Base-by-base conservation (phyloP, 305 asterid genomes). In the Solanum chacoense region DNA sequence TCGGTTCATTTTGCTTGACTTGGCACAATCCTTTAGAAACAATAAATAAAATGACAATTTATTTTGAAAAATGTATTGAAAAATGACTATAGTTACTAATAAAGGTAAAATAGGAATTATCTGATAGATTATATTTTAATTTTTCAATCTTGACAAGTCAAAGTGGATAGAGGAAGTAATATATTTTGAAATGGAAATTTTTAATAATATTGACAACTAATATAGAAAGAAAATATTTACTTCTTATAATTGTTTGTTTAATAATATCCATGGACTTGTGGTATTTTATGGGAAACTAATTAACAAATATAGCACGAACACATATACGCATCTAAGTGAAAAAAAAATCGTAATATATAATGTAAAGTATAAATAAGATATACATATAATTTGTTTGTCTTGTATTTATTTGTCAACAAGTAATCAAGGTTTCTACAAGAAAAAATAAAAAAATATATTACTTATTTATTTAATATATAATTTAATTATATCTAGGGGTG, bases 401-500 rank as follows among this genome's bases (percentile, higher is more conserved):
- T 80, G 74, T 90, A 92, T 88, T 88, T 73, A 50, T 80, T 91
- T 93, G 96, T 94, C 95, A 86, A 84, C 87, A 73, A 90, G 88
- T 87, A 90, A 90, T 93, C 93, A 88, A 93, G 94, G 93, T 89
- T 88, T 78, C 22, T 84, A 40, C 14, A 40, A 40, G 14, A 40
- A 40, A 11, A 40, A 40, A 11, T 4, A 11, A 11, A 40, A 11
- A 38, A 38, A 11, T 0, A 37, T 5, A 42, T 42, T 14, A 45
- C 5, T 45, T 50, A 50, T 50, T 50, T 50, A 50, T 50, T 50
- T 55, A 55, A 55, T 55, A 55, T 55, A 55, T 55, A 55, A 18
- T 16, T 55, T 16, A 16, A 18, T 50, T 55, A 55, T 55, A 14
- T 14, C 22, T 45, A 45, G 63, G 63, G 63, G 59, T 45, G 20